A percentile compares a stretch with the other conserved stretches of the same genome.
Conservation (phyloP, 2,329 filamentous ascomycete species). For the Aspergillus awamori region DNA sequence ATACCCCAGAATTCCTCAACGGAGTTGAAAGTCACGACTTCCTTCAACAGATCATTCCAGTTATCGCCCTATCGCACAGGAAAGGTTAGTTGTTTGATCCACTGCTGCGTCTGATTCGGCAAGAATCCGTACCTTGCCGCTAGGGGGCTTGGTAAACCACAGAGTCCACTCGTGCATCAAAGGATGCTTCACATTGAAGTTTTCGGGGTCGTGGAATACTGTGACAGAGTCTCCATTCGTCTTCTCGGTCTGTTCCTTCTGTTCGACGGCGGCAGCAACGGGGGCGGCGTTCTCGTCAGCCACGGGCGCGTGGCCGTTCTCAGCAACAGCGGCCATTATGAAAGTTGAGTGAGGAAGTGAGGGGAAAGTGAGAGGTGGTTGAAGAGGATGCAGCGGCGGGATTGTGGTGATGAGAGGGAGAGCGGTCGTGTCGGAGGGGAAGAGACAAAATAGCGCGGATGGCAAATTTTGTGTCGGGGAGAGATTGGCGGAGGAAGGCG, state of each 20-base stretch:
- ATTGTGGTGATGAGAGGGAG: slow-evolving; percentile 12
- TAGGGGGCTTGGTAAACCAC: slow-evolving; percentile 98
- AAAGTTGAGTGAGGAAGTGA: slow-evolving; percentile 12
- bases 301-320: slow-evolving; percentile 39
- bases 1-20: slow-evolving; percentile 99
- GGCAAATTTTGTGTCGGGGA: slow-evolving; percentile 28
- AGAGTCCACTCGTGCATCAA: slow-evolving; percentile 97
- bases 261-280: slow-evolving; percentile 50
- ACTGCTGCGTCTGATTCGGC: neutral
- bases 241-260: slow-evolving; percentile 40
- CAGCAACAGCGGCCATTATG: slow-evolving; percentile 43
- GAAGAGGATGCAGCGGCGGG: slow-evolving; percentile 14
- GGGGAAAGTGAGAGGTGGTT: slow-evolving; percentile 9
- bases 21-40: slow-evolving; percentile 97
- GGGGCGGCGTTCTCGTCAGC: slow-evolving; percentile 60
- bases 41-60: slow-evolving; percentile 97
- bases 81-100: slow-evolving; percentile 13
- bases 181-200: slow-evolving; percentile 99
- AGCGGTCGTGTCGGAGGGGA: slow-evolving; percentile 17
- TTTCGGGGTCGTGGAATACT: slow-evolving; percentile 96
- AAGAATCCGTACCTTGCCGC: slow-evolving; percentile 72
- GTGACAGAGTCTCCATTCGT: slow-evolving; percentile 69
- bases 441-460: slow-evolving; percentile 21
- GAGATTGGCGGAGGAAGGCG: slow-evolving; percentile 30
- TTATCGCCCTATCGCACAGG: slow-evolving; percentile 73